Evolutionary conservation across 257 asterid genomes (phyloP).

Genomic region (Hygrophila difformis): DNA sequence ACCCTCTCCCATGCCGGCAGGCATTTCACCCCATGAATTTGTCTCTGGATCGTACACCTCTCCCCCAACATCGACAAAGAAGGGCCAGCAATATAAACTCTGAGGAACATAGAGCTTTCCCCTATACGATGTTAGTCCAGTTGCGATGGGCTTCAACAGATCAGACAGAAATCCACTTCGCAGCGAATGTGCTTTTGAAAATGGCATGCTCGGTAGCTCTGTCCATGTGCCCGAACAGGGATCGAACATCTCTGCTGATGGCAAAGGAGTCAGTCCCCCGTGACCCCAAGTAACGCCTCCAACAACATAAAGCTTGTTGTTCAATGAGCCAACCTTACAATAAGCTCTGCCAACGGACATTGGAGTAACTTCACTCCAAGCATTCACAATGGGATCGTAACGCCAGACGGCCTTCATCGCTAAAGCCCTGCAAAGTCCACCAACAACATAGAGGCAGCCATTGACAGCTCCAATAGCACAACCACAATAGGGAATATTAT

Average conservation of each 20-base stretch:
- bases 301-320: constrained; percentile 71
- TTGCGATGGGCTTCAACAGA: constrained; percentile 85
- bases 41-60: constrained; percentile 88
- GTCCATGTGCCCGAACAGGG: constrained; percentile 67
- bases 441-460: constrained; percentile 70
- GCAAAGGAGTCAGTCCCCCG: constrained; percentile 74
- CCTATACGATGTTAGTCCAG: constrained; percentile 76
- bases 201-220: constrained; percentile 85
- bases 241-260: constrained; percentile 83
- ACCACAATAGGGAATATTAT: constrained; percentile 74
- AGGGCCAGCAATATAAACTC: constrained; percentile 88
- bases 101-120: constrained; percentile 89
- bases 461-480: constrained; percentile 72
- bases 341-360: constrained; percentile 81
- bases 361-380: constrained; percentile 66
- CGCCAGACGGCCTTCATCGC: constrained; percentile 59
- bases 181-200: constrained; percentile 70
- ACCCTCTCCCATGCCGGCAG: constrained; percentile 92
- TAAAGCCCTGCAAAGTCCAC: constrained; percentile 67
- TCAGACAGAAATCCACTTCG: constrained; percentile 91
- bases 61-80: constrained; percentile 94
- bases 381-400: constrained; percentile 54
- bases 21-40: constrained; percentile 83
- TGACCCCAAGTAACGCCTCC: constrained; percentile 85
- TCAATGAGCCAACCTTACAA: constrained; percentile 65